Base-by-base conservation (phyloP, 495 filamentous ascomycete species). In the Penicillium malachiteum region DNA sequence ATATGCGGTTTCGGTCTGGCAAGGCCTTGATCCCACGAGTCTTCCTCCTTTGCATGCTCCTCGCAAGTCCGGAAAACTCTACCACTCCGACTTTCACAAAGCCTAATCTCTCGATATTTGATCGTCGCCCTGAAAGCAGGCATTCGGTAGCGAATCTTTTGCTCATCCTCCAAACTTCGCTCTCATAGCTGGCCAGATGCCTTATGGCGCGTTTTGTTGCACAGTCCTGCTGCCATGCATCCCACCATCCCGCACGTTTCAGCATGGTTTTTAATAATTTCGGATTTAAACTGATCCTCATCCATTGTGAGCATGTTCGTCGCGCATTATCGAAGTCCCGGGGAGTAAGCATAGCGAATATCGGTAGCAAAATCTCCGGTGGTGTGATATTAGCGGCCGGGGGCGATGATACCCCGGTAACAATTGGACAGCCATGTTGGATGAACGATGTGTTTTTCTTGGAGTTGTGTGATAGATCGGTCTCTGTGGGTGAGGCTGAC, bases 261-360 rank as follows among this genome's bases (percentile, higher is more conserved):
- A 85, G 65, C 81, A 81, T 84, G 26, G 46, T 59, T 6, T 73
- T 66, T 18, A 90, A 70, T 7, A 90, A 58, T 0, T 57, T 65
- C 37, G 63, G 60, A 26, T 86, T 71, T n/a, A 90, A 69, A 39
- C 85, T 84, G 34, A 79, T 78, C 12, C 78, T 73, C 76, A 87
- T 84, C 88, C 87, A 91, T 45, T 72, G 72, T 44, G 78, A 80
- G 58, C 88, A 90, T 8, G 81, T 80, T 49, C 83, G 80, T 44
- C 87, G 77, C 11, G 87, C 85, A 57, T 82, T 77, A 60, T 90
- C 78, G 62, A 90, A 89, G 59, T 87, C 84, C 5, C 72, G 52
- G 0, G 87, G 85, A 10, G 69, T 65, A 6, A 89, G 70, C 56
- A 80, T 71, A 9, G 52, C 54, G 54, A 81, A 84, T 4, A 90